Evolutionary conservation across 192 early-diverging fungal species (phyloP).

Genomic region (Mortierella alpina): DNA sequence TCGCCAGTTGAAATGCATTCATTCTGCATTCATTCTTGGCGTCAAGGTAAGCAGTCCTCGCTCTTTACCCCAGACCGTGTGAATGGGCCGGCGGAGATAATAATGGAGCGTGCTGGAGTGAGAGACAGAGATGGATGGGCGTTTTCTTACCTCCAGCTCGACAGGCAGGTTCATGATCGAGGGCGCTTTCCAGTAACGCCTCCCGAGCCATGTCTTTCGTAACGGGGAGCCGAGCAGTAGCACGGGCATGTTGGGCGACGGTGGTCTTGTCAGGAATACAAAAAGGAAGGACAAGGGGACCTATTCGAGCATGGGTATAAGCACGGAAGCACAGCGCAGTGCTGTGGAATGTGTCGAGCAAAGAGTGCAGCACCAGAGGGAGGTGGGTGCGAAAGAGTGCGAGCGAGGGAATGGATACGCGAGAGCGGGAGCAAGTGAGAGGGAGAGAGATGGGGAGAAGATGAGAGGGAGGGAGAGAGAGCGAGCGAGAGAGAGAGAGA

Average conservation of each 20-base stretch:
- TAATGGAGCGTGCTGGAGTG: background rate
- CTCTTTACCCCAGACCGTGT: too few relatives aligned
- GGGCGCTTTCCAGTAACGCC: conserved; percentile 40
- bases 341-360: too few relatives aligned
- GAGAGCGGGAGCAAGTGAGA: background rate
- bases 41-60: too few relatives aligned
- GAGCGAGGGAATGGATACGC: background rate
- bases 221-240: conserved; percentile 34
- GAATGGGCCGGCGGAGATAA: background rate
- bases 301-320: too few relatives aligned
- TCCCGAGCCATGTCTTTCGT: conserved; percentile 32
- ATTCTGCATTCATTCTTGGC: background rate
- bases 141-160: conserved; percentile 39
- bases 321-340: too few relatives aligned
- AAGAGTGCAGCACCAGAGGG: too few relatives aligned
- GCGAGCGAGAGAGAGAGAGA: background rate
- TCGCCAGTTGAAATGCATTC: too few relatives aligned
- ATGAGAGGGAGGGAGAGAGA: background rate
- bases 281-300: too few relatives aligned
- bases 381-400: too few relatives aligned
- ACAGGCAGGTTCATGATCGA: conserved; percentile 43
- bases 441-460: background rate
- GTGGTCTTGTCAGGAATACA: too few relatives aligned
- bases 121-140: background rate
- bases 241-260: conserved; percentile 8